Evolutionary conservation across 2,329 filamentous ascomycete genomes (phyloP), one percentile per base, ranked within the genome.

Genomic region (Colletotrichum sp.): DNA sequence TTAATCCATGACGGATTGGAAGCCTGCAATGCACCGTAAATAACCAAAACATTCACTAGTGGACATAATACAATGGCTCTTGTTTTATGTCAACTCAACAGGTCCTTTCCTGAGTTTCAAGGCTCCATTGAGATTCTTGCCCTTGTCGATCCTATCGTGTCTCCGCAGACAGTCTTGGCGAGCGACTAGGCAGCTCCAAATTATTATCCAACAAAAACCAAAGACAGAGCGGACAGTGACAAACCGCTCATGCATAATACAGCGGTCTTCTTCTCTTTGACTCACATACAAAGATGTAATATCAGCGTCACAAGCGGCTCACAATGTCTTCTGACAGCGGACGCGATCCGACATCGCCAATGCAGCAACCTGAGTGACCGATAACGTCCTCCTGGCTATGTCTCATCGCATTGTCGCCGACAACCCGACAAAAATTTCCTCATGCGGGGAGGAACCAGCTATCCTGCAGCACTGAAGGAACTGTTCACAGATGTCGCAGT

Each of bases 371-470:
- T 22, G 39, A 34, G 19, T 29, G 52, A 19, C 32, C 34, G 11
- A 39, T 25, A 55, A 30, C 49, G n/a, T 27, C 29, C 11, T 25
- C 25, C 7, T 11, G 65, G 13, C 25, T 11, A 6, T 7, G 1
- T 8, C 11, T 36, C 8, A n/a, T 29, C 70, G 64, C 64, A 39
- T n/a, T 49, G 64, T 76, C 73, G 73, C 70, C 70, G 59, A 59
- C 59, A 52, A n/a, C 29, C 73, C 73, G 73, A 76, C 70, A 8
- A 34, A 22, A 65, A 65, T 76, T 73, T 15, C 73, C 44, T n/a
- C 8, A 73, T 39, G 27, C 27, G 70, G 70, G 30, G 19, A 30
- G 25, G 1, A n/a, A 12, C 13, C 16, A 19, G 30, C 16, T 39
- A 22, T 64, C 30, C 16, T 19, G 59, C 61, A 27, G 34, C 30